Conservation (phyloP, 2,329 filamentous ascomycete genomes). For the Ceratocystis huliohia region DNA sequence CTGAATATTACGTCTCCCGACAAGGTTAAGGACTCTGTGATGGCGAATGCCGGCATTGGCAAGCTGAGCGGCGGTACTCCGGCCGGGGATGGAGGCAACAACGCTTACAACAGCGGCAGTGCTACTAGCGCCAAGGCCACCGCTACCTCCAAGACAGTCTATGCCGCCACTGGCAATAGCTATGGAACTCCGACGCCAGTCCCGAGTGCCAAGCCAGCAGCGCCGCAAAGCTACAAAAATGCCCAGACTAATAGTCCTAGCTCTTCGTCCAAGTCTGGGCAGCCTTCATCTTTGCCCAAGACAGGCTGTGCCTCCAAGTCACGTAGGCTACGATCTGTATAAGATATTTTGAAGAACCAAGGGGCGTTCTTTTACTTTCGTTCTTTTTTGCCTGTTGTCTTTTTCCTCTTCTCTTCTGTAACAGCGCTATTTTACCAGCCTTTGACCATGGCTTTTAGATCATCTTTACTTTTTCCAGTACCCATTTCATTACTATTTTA, state of each 20-base stretch:
- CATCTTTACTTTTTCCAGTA: neutral
- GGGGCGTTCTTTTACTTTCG: neutral
- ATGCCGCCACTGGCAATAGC: neutral
- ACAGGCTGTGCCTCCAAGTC: neutral
- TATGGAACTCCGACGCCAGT: neutral
- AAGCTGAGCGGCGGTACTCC: slow-evolving; percentile 13
- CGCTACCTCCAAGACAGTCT: neutral
- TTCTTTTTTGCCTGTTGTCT: neutral
- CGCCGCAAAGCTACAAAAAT: neutral
- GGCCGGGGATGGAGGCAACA: neutral
- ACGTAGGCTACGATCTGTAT: neutral
- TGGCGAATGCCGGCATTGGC: slow-evolving; percentile 24
- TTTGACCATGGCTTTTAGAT: no score
- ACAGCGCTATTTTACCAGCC: no score
- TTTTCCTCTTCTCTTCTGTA: neutral
- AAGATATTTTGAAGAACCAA: neutral
- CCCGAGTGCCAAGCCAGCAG: neutral
- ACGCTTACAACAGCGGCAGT: neutral
- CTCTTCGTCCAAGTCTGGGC: neutral
- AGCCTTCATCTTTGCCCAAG: neutral
- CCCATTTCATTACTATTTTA: neutral
- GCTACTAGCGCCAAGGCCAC: neutral
- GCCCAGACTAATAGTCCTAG: neutral
- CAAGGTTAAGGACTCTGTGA: slow-evolving; percentile 21
- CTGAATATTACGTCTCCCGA: slow-evolving; percentile 23